phyloP scores from a whole-genome alignment of 2,329 filamentous ascomycete genomes.

The Metarhizium robertsii region DNA sequence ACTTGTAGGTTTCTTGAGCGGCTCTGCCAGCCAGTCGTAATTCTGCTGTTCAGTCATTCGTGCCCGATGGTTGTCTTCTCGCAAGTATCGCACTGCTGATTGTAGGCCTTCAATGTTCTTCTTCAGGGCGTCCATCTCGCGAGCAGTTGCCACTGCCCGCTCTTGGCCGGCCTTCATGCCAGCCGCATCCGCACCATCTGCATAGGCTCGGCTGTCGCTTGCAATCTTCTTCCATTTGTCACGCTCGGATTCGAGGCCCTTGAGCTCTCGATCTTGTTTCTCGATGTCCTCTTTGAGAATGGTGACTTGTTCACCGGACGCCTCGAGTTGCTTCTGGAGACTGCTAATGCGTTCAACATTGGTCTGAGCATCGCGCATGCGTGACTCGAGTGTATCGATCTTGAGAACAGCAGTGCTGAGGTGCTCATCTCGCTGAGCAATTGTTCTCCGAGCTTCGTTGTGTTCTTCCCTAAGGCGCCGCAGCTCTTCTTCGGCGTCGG shows the following conservation, averaged over 20 bases:
- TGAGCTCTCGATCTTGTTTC: conserved; percentile 58
- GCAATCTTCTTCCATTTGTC: conserved; percentile 66
- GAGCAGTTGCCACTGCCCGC: conserved; percentile 58
- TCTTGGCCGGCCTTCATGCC: conserved; percentile 52
- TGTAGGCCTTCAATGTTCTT: conserved; percentile 57
- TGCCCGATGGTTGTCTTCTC: conserved; percentile 56
- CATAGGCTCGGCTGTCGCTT: conserved; percentile 48
- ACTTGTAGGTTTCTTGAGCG: conserved; percentile 39
- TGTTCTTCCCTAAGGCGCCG: conserved; percentile 71
- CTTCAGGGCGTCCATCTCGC: conserved; percentile 64
- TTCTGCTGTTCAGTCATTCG: conserved; percentile 45
- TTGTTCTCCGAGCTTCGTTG: conserved; percentile 62
- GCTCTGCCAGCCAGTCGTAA: conserved; percentile 53
- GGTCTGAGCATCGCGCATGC: conserved; percentile 74
- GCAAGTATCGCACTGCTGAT: conserved; percentile 56
- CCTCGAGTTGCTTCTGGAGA: conserved; percentile 50
- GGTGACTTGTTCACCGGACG: conserved; percentile 38
- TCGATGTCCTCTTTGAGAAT: conserved; percentile 55
- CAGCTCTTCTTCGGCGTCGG: conserved; percentile 80
- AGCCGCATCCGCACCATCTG: conserved; percentile 40
- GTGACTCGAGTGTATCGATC: conserved; percentile 83
- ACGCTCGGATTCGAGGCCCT: conserved; percentile 53
- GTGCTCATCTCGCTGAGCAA: conserved; percentile 68
- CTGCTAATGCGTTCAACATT: conserved; percentile 62
- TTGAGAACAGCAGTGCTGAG: conserved; percentile 84